Conservation (phyloP, 139 green algal species). For the Coelastrella sp. region DNA sequence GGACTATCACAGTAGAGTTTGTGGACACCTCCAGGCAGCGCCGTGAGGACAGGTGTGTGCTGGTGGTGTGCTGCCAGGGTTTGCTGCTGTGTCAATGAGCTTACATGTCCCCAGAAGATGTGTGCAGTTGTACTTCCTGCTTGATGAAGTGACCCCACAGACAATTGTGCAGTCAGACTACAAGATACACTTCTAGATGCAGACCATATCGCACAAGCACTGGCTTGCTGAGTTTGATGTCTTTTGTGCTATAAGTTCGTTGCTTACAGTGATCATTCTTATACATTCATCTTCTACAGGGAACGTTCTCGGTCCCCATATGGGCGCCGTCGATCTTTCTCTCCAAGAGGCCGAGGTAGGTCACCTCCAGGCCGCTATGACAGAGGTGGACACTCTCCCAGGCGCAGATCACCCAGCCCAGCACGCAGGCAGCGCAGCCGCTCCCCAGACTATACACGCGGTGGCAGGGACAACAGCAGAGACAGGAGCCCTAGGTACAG, state of each 20-base stretch:
- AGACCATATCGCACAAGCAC: no score
- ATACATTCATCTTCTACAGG: slow-evolving; percentile 16
- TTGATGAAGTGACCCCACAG: no score
- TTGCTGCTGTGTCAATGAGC: background rate
- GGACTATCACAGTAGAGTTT: slow-evolving; percentile 79
- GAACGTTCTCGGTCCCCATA: slow-evolving; percentile 35
- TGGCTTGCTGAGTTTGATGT: background rate
- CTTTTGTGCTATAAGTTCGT: background rate
- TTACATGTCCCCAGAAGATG: background rate
- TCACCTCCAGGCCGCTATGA: slow-evolving; percentile 5
- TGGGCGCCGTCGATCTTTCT: background rate
- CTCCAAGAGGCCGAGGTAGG: slow-evolving; percentile 1
- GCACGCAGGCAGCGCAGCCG: background rate
- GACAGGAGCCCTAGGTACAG: slow-evolving; percentile 11
- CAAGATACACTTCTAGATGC: no score
- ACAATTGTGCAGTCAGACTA: no score
- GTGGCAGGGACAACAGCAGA: slow-evolving; percentile 12
- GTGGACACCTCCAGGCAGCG: slow-evolving; percentile 40
- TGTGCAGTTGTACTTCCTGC: no score
- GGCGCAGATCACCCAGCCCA: background rate
- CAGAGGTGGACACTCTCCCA: background rate
- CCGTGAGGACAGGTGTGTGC: background rate
- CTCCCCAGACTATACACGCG: slow-evolving; percentile 37
- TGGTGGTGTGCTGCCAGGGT: background rate
- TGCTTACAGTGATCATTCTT: no score